phyloP scores from a whole-genome alignment of 2,329 filamentous ascomycete genomes.

The Fonsecaea monophora region DNA sequence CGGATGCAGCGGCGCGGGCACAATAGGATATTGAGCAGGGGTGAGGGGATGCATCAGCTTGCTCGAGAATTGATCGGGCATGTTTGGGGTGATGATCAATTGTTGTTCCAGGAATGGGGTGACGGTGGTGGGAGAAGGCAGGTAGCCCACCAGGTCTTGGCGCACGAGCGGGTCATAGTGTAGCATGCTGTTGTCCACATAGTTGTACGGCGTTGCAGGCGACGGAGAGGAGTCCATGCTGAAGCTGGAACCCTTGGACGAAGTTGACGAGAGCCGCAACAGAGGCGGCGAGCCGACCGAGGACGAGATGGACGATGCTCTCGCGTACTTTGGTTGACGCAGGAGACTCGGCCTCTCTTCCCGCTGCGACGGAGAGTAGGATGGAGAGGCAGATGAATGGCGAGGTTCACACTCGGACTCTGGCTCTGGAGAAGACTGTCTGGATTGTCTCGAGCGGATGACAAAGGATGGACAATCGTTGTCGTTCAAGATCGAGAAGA shows the following conservation, averaged over 20 bases:
- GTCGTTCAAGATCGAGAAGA: constrained; percentile 55
- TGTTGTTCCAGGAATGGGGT: constrained; percentile 40
- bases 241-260: constrained; percentile 36
- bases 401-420: constrained; percentile 8
- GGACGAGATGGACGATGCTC: constrained; percentile 37
- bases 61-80: constrained; percentile 30
- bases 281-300: constrained; percentile 39
- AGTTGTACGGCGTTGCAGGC: constrained; percentile 40
- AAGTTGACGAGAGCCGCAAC: constrained; percentile 34
- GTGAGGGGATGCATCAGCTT: constrained; percentile 26
- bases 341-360: constrained; percentile 34
- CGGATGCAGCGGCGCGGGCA: constrained; percentile 26
- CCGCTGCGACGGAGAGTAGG: constrained; percentile 30
- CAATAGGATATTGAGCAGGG: constrained; percentile 31
- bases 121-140: constrained; percentile 39
- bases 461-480: constrained; percentile 56
- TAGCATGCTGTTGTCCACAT: constrained; percentile 33
- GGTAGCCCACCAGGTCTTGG: constrained; percentile 35
- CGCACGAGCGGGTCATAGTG: constrained; percentile 40
- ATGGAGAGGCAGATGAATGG: constrained; percentile 22
- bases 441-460: constrained; percentile 45
- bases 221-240: constrained; percentile 43
- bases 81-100: constrained; percentile 34
- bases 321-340: constrained; percentile 34
- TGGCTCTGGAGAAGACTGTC: constrained; percentile 33